Base-by-base conservation (phyloP, 148 eudicot species). In the Vaccinium myrtillus region DNA sequence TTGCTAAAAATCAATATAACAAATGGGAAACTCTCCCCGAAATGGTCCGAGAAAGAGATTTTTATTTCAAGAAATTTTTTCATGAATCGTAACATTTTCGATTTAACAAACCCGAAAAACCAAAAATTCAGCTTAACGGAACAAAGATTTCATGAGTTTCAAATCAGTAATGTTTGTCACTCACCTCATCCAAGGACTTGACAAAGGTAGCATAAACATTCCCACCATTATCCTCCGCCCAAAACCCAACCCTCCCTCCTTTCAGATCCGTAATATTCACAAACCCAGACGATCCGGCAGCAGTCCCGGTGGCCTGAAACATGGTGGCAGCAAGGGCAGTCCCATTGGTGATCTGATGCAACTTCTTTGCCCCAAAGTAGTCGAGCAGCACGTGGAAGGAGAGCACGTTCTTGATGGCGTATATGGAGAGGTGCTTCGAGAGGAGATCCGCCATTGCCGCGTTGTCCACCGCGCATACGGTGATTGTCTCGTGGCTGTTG, bases 251-350 rank as follows among this genome's bases (percentile, higher is more conserved):
- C 88, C 92, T 94, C 0, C 99, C 99, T 54, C 98, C 99, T 65
- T 89, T 94, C 30, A 91, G 79, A 70, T 93, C 94, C 49, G 99
- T 97, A 32, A 97, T 95, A 83, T 94, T 95, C 81, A 97, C 96
- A 85, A 97, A 95, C 0, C 99, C 99, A 13, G 98, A 83, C 19
- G 94, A 87, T 0, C 99, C 99, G 0, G 92, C 50, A 8, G 99
- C 99, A 8, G 91, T 23, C 4, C 99, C 99, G 82, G 98, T 94
- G 78, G 99, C 99, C 74, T 97, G 99, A 90, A 82, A 97, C 95
- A 97, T 92, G 0, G 99, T 97, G 51, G 99, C 99, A 55, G 99
- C 95, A 30, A 94, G 89, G 0, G 98, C 98, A 12, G 98, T 89
- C 58, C 98, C 98, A 61, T 92, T 86, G 69, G 91, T 90, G 73